phyloP scores from a whole-genome alignment of 2,329 filamentous ascomycete species.

The Chrysoporthe austroafricana region DNA sequence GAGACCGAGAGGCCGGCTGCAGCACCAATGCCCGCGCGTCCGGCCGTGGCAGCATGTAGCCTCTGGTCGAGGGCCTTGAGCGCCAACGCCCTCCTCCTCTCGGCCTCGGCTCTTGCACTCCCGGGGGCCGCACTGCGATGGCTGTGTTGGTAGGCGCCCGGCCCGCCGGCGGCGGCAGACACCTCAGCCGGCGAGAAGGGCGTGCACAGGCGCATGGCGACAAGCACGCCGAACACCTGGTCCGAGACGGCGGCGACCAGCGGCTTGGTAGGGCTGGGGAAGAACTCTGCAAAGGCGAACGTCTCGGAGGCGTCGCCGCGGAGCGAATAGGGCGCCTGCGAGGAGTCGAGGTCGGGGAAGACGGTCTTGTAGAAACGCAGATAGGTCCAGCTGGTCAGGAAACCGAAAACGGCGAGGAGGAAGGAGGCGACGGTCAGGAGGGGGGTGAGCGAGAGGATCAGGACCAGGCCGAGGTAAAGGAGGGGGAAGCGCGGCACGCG shows the following conservation, averaged over 20 bases:
- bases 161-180: slow-evolving; percentile 68
- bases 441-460: slow-evolving; percentile 63
- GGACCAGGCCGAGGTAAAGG: slow-evolving; percentile 74
- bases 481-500: slow-evolving; percentile 76
- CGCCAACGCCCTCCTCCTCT: slow-evolving; percentile 84
- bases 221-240: slow-evolving; percentile 73
- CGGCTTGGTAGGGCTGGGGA: slow-evolving; percentile 82
- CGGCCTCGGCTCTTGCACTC: slow-evolving; percentile 85
- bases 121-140: slow-evolving; percentile 62
- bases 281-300: slow-evolving; percentile 95
- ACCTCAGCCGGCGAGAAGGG: slow-evolving; percentile 85
- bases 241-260: slow-evolving; percentile 75
- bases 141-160: slow-evolving; percentile 45
- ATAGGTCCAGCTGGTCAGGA: slow-evolving; percentile 91
- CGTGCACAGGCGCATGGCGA: slow-evolving; percentile 76
- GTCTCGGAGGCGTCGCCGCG: slow-evolving; percentile 94
- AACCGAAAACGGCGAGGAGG: slow-evolving; percentile 78
- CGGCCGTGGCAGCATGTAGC: slow-evolving; percentile 76
- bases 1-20: slow-evolving; percentile 16
- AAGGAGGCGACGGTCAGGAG: slow-evolving; percentile 72
- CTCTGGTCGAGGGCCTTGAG: slow-evolving; percentile 91
- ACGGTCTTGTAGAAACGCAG: slow-evolving; percentile 90
- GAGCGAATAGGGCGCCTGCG: slow-evolving; percentile 61
- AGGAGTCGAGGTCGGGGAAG: slow-evolving; percentile 68
- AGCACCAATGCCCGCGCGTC: slow-evolving; percentile 10